phyloP scores from a whole-genome alignment of 2,329 filamentous ascomycete species.

The Ophiocordyceps camponoti-leonardi region DNA sequence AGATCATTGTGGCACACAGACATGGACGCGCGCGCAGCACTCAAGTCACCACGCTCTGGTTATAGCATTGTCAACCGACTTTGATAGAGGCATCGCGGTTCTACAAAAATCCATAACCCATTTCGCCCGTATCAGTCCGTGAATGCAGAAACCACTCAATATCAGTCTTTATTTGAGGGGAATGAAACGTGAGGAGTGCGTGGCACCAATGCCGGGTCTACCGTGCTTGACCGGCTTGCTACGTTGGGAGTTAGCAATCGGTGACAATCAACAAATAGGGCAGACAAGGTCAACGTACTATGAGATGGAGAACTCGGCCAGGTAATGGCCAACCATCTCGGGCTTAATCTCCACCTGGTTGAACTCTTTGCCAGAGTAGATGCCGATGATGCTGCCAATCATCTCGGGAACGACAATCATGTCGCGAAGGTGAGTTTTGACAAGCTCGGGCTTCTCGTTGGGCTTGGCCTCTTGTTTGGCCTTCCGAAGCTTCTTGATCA shows the following conservation, averaged over 20 bases:
- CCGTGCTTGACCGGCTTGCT: slow-evolving; percentile 99
- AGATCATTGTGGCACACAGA: too few relatives aligned
- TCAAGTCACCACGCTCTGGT: slow-evolving; percentile 19
- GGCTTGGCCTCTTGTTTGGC: slow-evolving; percentile 97
- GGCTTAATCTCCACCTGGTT: slow-evolving; percentile 99
- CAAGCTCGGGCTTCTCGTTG: slow-evolving; percentile 98
- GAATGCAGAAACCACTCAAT: slow-evolving; percentile 38
- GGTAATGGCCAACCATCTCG: slow-evolving; percentile 99
- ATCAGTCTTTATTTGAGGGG: slow-evolving; percentile 87
- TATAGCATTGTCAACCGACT: slow-evolving; percentile 25
- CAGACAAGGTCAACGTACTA: slow-evolving; percentile 53
- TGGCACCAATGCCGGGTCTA: slow-evolving; percentile 99
- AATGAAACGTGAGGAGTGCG: slow-evolving; percentile 99
- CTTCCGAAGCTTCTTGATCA: slow-evolving; percentile 99
- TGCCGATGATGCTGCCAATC: slow-evolving; percentile 96
- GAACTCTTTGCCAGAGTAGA: slow-evolving; percentile 99
- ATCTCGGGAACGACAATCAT: slow-evolving; percentile 99
- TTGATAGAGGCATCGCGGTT: slow-evolving; percentile 25
- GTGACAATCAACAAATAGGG: neutral
- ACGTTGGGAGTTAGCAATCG: slow-evolving; percentile 30
- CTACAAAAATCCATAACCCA: slow-evolving; percentile 38
- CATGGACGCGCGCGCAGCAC: neutral
- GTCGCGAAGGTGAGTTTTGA: slow-evolving; percentile 98
- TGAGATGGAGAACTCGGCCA: slow-evolving; percentile 98
- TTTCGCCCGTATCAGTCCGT: slow-evolving; percentile 39